Evolutionary conservation across 768 basidiomycete genomes (phyloP), one percentile per base, ranked within the genome.

Genomic region (Auriculariales sp.): DNA sequence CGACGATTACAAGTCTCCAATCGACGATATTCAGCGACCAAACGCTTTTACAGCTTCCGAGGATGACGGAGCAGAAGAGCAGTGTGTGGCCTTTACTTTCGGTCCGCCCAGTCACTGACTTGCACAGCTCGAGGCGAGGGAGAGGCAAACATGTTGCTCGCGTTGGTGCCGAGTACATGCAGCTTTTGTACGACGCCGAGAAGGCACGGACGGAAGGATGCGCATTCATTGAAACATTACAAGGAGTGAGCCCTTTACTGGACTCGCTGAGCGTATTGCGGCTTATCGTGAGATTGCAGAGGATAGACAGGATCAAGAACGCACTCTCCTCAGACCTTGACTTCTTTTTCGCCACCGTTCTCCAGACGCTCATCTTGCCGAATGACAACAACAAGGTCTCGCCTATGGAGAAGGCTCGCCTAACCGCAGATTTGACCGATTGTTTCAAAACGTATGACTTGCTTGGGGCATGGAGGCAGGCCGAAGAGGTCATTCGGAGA

Each of bases 151-250:
- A 90, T 60, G 71, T 94, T 12, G 72, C 75, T 10, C 77, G 93
- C 47, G 85, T 93, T 27, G 89, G 92, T 12, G 72, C 79, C 7
- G 95, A 97, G 64, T 98, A 94, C 60, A 86, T 78, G 9, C 93
- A 98, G 60, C 72, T 98, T 17, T 71, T 91, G 24, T 99, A 99
- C 62, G 86, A 95, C 55, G 75, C 78, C 24, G 75, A 78, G 17
- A 94, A 95, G 63, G 90, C 93, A 10, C 71, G 75, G 4, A 66
- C 67, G 9, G 85, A 92, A 57, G 74, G 77, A 2, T 91, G 90
- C 54, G 75, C 70, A 2, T 92, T 89, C 55, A 79, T 94, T 3
- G 74, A 81, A 49, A 83, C 86, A 55, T 73, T 93, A 4, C 81
- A 89, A 71, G 86, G 84, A 76, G 94, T 97, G 53, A 57, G 74